phyloP scores from a whole-genome alignment of 75 land plant species.

The Adiantum capillusveneris region DNA sequence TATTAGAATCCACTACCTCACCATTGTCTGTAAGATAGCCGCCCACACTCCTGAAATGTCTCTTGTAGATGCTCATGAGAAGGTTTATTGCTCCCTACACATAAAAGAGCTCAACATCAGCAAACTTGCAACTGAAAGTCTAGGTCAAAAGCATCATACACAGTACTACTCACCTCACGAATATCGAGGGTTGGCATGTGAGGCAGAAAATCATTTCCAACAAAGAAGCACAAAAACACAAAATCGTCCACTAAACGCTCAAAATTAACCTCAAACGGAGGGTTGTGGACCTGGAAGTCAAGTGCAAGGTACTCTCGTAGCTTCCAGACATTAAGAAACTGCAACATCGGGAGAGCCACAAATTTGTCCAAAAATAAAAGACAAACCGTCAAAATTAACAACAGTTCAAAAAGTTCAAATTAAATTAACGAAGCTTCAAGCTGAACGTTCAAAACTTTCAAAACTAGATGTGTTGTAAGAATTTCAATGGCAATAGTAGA shows the following conservation, averaged over 20 bases:
- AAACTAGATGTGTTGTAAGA: not conserved
- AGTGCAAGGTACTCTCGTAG: slow-evolving; percentile 88
- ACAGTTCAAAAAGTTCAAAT: too few species aligned
- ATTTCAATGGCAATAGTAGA: too few species aligned
- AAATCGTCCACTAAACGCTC: slow-evolving; percentile 95
- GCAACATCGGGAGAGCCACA: too few species aligned
- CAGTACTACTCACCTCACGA: slow-evolving; percentile 58
- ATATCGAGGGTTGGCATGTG: slow-evolving; percentile 99
- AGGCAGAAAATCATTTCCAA: slow-evolving; percentile 99
- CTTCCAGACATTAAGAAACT: slow-evolving; percentile 94
- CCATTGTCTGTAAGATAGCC: slow-evolving; percentile 85
- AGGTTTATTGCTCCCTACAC: slow-evolving; percentile 90
- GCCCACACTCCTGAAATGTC: slow-evolving; percentile 69
- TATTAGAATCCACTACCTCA: too few species aligned
- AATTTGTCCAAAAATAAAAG: too few species aligned
- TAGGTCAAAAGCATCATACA: not conserved
- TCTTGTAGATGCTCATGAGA: slow-evolving; percentile 87
- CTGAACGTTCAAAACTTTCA: not conserved
- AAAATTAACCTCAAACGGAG: slow-evolving; percentile 69
- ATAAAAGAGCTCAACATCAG: not conserved
- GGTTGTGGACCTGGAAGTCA: slow-evolving; percentile 64
- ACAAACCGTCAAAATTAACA: too few species aligned
- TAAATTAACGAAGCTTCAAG: too few species aligned
- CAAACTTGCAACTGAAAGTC: not conserved
- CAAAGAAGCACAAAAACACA: slow-evolving; percentile 96